A percentile compares a stretch with the other conserved stretches of the same genome.
phyloP scores from a whole-genome alignment of 2,329 filamentous ascomycete genomes.

The Byssothecium circinans region DNA sequence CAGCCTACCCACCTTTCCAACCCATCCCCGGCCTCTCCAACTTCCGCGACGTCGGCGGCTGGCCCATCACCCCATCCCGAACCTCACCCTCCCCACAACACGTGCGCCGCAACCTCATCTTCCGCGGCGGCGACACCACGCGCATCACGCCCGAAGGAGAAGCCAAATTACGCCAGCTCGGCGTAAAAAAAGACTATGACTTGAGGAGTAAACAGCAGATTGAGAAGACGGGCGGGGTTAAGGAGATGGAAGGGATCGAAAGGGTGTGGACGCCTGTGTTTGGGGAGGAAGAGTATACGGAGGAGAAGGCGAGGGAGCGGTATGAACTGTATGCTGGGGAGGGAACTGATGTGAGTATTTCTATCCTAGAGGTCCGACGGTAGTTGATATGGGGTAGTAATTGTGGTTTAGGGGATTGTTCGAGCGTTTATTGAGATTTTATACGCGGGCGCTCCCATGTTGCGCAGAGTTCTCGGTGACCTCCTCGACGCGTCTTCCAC shows the following conservation, averaged over 20 bases:
- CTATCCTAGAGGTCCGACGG: not conserved
- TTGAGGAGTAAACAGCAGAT: slow-evolving; percentile 66
- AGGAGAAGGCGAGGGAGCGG: slow-evolving; percentile 61
- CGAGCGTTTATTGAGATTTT: slow-evolving; percentile 65
- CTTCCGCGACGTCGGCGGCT: slow-evolving; percentile 38
- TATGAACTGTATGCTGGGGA: slow-evolving; percentile 61
- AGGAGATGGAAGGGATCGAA: slow-evolving; percentile 44
- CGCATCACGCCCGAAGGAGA: slow-evolving; percentile 18
- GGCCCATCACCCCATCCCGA: slow-evolving; percentile 16
- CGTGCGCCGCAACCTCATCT: slow-evolving; percentile 59
- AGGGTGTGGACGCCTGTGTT: slow-evolving; percentile 69
- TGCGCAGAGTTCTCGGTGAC: slow-evolving; percentile 60
- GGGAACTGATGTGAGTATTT: slow-evolving; percentile 46
- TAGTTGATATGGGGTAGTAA: not conserved
- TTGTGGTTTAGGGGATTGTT: slow-evolving; percentile 55
- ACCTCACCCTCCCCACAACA: not conserved
- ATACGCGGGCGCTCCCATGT: slow-evolving; percentile 55
- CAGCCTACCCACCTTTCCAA: slow-evolving; percentile 28
- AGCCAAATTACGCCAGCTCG: slow-evolving; percentile 45
- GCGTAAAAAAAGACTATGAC: slow-evolving; percentile 67
- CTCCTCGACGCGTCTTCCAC: slow-evolving; percentile 47
- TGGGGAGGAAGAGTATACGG: slow-evolving; percentile 54
- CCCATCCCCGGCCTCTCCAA: slow-evolving; percentile 29
- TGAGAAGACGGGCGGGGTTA: slow-evolving; percentile 40
- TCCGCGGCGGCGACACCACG: slow-evolving; percentile 67